Conservation (phyloP, 2,329 filamentous ascomycete genomes). For the Fusarium veterinarium region DNA sequence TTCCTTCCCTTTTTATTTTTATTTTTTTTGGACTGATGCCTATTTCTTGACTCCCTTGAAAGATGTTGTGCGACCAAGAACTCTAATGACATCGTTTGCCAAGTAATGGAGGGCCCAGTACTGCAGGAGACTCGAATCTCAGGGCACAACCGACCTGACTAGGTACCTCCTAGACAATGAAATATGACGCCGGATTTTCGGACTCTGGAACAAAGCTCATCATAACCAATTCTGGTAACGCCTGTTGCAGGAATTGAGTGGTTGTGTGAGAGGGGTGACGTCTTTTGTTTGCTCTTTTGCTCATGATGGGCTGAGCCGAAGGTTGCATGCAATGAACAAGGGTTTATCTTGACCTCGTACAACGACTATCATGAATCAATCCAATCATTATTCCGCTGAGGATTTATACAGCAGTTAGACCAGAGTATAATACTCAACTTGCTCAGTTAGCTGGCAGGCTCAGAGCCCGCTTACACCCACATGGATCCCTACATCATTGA, state of each 20-base stretch:
- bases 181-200: neutral
- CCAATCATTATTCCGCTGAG: neutral
- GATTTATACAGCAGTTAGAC: neutral
- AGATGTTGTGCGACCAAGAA: constrained; percentile 18
- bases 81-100: constrained; percentile 30
- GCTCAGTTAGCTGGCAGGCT: neutral
- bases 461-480: neutral
- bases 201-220: neutral
- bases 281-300: constrained; percentile 19
- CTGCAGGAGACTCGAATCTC: neutral
- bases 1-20: neutral
- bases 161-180: neutral
- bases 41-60: neutral
- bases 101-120: constrained; percentile 8
- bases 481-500: constrained; percentile 4
- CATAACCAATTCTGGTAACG: neutral
- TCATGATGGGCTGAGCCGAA: constrained; percentile 29
- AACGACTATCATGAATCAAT: neutral
- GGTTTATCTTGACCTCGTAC: constrained; percentile 13
- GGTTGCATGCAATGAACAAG: constrained; percentile 19
- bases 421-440: neutral
- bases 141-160: neutral
- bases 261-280: constrained; percentile 26
- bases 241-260: constrained; percentile 12
- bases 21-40: neutral